Evolutionary conservation across 805 yeast genomes (phyloP), one percentile per base, ranked within the genome.

Genomic region (Scheffersomyces coipomensis): DNA sequence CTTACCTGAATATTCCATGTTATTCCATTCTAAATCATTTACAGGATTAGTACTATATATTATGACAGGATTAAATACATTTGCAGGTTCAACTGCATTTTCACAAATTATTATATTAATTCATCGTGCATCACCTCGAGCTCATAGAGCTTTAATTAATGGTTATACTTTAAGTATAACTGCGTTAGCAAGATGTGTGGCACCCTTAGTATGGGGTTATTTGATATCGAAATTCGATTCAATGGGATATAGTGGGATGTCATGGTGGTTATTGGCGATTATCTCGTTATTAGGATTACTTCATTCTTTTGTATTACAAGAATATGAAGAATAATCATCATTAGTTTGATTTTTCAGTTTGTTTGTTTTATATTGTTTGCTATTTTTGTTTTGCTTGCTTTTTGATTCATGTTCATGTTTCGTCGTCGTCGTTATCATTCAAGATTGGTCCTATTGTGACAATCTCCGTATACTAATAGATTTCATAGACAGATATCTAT

Each of bases 71-170:
- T 23, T 23, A 19, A 29, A 23, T 18, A 21, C 39, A 22, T 45
- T 74, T 5, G 62, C 68, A 10, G 58, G 61, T 9, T 58, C 81
- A 1, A 54, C 75, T 42, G 62, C 75, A 9, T 36, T 36, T 21
- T 71, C 84, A 9, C 74, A 70, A 41, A 56, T 75, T 22, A 51
- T 73, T 39, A 58, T 78, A 16, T 58, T 79, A 33, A 64, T 77
- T 19, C 81, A 75, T 51, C 64, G 76, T 27, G 68, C 74, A 3
- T 68, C 81, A 2, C 69, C 71, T 8, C 65, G 75, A 17, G 60
- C 68, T 40, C 70, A 76, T 44, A 62, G 81, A 21, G 81, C 81
- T 1, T 66, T 74, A 46, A 68, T 79, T 44, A 79, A 79, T 49
- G 79, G 80, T n/a, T 66, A 76, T 23, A 61, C 77, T 3, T 70